phyloP scores from a whole-genome alignment of 495 filamentous ascomycete species.

The Halenospora varia region DNA sequence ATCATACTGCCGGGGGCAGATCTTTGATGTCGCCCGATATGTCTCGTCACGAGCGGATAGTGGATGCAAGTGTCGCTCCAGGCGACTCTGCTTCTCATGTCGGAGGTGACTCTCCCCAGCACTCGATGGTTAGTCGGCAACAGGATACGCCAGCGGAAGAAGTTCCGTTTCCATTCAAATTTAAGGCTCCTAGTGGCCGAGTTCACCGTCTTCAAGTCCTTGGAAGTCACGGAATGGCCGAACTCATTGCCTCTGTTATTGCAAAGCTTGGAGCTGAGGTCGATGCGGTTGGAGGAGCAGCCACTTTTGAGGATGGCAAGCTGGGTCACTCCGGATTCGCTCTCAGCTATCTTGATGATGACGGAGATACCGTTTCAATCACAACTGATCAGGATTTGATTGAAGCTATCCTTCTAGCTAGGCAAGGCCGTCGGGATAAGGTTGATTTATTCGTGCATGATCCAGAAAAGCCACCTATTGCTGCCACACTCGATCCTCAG shows the following conservation, averaged over 20 bases:
- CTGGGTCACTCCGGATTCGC: slow-evolving; percentile 82
- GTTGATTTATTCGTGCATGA: slow-evolving; percentile 98
- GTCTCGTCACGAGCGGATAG: slow-evolving; percentile 55
- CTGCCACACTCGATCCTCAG: slow-evolving; percentile 63
- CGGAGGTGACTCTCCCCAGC: slow-evolving; percentile 71
- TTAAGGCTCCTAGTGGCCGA: slow-evolving; percentile 95
- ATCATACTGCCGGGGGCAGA: slow-evolving; percentile 48
- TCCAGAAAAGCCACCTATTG: slow-evolving; percentile 75
- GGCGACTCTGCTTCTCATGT: slow-evolving; percentile 93
- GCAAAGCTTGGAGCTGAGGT: slow-evolving; percentile 86
- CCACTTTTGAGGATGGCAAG: slow-evolving; percentile 70
- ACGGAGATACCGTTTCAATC: slow-evolving; percentile 96
- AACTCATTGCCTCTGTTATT: slow-evolving; percentile 74
- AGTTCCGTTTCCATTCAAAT: slow-evolving; percentile 93
- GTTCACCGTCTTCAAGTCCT: slow-evolving; percentile 88
- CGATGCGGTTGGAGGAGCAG: slow-evolving; percentile 78
- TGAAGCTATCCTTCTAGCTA: slow-evolving; percentile 82
- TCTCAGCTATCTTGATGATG: slow-evolving; percentile 93
- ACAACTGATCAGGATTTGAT: slow-evolving; percentile 91
- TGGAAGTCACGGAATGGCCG: slow-evolving; percentile 72
- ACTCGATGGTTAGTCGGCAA: slow-evolving; percentile 53
- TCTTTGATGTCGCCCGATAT: slow-evolving; percentile 77
- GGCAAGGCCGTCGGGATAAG: slow-evolving; percentile 75
- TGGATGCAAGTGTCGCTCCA: slow-evolving; percentile 78
- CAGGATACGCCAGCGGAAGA: slow-evolving; percentile 54